A percentile compares a stretch with the other conserved stretches of the same genome.
Conservation (phyloP, 129 eudicot species). For the Solidago caesia region DNA sequence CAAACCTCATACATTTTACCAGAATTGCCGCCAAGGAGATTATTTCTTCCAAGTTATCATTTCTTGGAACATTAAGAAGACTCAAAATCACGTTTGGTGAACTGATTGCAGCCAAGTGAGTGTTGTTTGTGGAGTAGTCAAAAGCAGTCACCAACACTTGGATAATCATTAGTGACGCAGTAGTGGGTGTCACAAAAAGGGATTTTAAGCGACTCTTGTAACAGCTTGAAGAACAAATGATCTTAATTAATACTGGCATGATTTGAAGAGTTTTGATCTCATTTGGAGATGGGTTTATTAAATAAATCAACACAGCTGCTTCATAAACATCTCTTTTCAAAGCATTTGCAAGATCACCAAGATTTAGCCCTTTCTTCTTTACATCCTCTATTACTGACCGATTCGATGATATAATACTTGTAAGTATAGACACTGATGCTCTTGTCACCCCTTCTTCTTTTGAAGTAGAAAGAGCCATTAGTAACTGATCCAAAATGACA, state of each 20-base stretch:
- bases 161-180: conserved; percentile 72
- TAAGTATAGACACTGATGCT: conserved; percentile 68
- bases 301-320: conserved; percentile 63
- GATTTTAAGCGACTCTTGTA: conserved; percentile 43
- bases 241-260: conserved; percentile 64
- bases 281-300: conserved; percentile 66
- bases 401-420: conserved; percentile 56
- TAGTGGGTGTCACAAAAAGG: conserved; percentile 56
- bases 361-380: conserved; percentile 62
- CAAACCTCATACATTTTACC: conserved; percentile 65
- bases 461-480: conserved; percentile 69
- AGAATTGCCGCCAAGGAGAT: conserved; percentile 69
- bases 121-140: conserved; percentile 54
- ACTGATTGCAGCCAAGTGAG: conserved; percentile 60
- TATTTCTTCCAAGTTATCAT: conserved; percentile 49
- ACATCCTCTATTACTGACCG: conserved; percentile 51
- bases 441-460: conserved; percentile 62
- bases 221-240: conserved; percentile 50
- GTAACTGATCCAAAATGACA: conserved; percentile 63
- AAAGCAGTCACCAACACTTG: conserved; percentile 71
- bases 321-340: conserved; percentile 67
- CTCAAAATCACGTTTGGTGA: conserved; percentile 63
- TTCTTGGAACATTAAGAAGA: conserved; percentile 54
- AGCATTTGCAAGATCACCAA: conserved; percentile 65
- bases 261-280: conserved; percentile 67